Evolutionary conservation across 2,329 filamentous ascomycete species (phyloP).

Genomic region (Fusarium neocosmosporiellum): DNA sequence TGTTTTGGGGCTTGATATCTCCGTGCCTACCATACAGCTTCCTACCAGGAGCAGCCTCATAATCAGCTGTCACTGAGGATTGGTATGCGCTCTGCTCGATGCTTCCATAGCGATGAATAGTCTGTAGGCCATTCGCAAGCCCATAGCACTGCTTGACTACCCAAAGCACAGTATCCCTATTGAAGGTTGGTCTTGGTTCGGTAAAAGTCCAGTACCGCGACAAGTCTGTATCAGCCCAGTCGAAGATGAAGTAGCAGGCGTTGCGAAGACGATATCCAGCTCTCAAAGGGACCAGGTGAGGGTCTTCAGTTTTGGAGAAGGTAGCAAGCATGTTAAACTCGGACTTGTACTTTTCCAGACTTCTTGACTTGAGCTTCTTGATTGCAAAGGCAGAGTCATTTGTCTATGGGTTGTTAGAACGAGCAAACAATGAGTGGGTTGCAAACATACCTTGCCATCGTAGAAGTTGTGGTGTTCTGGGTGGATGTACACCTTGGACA

Average conservation of each 20-base stretch:
- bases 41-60: neutral
- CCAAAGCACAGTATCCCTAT: neutral
- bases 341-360: neutral
- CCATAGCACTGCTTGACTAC: conserved; percentile 1
- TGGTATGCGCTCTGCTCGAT: neutral
- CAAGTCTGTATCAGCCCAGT: conserved; percentile 9
- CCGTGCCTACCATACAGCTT: conserved; percentile 22
- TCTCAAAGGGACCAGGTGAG: neutral
- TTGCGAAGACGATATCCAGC: neutral
- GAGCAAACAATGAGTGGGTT: neutral
- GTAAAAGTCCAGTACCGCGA: neutral
- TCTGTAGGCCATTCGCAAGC: conserved; percentile 2
- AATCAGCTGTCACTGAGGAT: neutral
- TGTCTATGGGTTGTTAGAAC: neutral
- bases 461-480: conserved; percentile 1
- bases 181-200: neutral
- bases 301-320: neutral
- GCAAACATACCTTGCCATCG: neutral
- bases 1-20: conserved; percentile 27
- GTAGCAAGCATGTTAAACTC: conserved; percentile 6
- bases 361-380: conserved; percentile 4
- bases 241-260: conserved; percentile 10
- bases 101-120: conserved; percentile 7
- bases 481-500: conserved; percentile 6
- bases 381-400: neutral